Evolutionary conservation across 1,284 basidiomycete genomes (phyloP).

Genomic region (Ceratobasidium sp.): DNA sequence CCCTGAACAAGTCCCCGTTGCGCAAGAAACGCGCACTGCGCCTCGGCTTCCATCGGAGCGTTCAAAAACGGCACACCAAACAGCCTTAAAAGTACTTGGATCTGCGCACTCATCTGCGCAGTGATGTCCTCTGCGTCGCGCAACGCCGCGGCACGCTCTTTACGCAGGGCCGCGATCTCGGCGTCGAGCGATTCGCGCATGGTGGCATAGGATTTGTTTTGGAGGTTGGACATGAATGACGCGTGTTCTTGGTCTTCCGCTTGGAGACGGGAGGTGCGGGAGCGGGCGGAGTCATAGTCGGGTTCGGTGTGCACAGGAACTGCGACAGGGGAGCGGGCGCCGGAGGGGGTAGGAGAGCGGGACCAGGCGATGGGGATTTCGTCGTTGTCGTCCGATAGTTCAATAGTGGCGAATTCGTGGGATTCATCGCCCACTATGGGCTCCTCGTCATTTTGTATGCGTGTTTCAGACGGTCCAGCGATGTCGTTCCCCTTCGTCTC

Average conservation of each 20-base stretch:
- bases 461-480: background rate
- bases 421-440: conserved; percentile 3
- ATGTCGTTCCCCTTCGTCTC: no score
- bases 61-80: conserved; percentile 99
- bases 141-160: conserved; percentile 88
- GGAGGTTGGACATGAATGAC: conserved; percentile 88
- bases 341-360: conserved; percentile 61
- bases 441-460: background rate
- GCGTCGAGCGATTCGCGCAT: conserved; percentile 90
- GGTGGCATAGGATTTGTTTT: conserved; percentile 80
- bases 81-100: conserved; percentile 91
- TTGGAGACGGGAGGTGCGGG: conserved; percentile 55
- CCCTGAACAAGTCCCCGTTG: conserved; percentile 90
- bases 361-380: conserved; percentile 61
- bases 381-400: conserved; percentile 48
- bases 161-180: conserved; percentile 85
- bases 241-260: conserved; percentile 93
- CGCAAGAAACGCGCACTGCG: conserved; percentile 95
- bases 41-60: conserved; percentile 99
- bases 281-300: conserved; percentile 26
- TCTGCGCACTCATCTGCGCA: conserved; percentile 93
- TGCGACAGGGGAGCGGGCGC: conserved; percentile 29
- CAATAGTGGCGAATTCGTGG: conserved; percentile 6
- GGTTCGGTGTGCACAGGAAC: conserved; percentile 31
- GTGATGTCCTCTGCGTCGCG: conserved; percentile 96